A percentile compares a stretch with the other conserved stretches of the same genome.
Conservation (phyloP, 257 asterid genomes). For the Ligustrum vulgare region DNA sequence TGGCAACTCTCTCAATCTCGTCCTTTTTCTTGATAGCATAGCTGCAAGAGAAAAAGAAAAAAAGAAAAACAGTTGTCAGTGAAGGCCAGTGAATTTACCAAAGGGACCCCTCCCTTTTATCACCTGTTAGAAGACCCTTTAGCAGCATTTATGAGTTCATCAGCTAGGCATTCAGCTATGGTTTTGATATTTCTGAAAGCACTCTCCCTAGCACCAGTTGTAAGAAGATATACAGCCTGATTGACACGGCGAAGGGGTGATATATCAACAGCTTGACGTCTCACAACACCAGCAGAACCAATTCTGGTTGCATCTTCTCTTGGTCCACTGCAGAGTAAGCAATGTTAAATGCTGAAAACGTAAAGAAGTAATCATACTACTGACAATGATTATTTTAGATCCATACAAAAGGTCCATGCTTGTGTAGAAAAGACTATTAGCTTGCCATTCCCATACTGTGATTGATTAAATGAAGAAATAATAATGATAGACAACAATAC, state of each 20-base stretch:
- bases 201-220: conserved; percentile 7
- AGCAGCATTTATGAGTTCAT: conserved; percentile 7
- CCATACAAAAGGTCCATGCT: background rate
- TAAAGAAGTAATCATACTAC: background rate
- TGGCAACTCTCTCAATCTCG: conserved; percentile 7
- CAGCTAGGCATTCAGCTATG: conserved; percentile 1
- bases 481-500: background rate
- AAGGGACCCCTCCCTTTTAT: background rate
- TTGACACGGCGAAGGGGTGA: conserved; percentile 6
- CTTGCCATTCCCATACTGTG: background rate
- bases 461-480: no score
- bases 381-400: background rate
- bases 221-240: background rate
- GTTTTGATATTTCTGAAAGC: conserved; percentile 7
- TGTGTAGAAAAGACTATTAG: background rate
- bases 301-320: conserved; percentile 7
- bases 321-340: conserved; percentile 4
- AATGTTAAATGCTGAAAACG: background rate
- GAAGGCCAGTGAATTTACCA: background rate
- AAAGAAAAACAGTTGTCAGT: no score
- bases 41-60: background rate
- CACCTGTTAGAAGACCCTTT: conserved; percentile 5
- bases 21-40: conserved; percentile 7
- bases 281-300: conserved; percentile 9
- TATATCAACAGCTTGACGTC: conserved; percentile 3